phyloP scores from a whole-genome alignment of 352 stramenopile species.

The Phytophthora pisi region DNA sequence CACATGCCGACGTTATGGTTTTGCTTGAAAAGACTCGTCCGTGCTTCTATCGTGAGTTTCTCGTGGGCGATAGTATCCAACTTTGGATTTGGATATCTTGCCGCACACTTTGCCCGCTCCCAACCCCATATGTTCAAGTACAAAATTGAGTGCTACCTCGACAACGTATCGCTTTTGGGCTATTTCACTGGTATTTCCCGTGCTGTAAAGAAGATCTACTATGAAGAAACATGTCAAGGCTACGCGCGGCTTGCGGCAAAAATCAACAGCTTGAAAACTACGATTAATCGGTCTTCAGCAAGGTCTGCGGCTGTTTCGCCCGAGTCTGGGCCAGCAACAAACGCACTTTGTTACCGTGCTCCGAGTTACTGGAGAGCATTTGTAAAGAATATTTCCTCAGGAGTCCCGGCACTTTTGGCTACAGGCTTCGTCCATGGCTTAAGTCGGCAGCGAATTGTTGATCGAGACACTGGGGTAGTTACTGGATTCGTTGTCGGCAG shows the following conservation, averaged over 20 bases:
- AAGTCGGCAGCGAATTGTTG: background rate
- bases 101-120: background rate
- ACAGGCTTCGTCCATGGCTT: background rate
- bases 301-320: background rate
- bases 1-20: background rate
- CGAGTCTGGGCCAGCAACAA: background rate
- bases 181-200: constrained; percentile 1
- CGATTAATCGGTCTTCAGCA: background rate
- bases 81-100: background rate
- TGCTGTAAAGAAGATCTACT: constrained; percentile 1
- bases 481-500: constrained; percentile 1
- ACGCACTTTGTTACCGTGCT: background rate
- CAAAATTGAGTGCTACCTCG: constrained; percentile 1
- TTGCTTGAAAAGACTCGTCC: background rate
- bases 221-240: background rate
- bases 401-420: background rate
- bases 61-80: background rate
- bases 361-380: background rate
- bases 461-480: background rate
- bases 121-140: constrained; percentile 1
- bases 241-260: background rate
- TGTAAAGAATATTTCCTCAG: background rate
- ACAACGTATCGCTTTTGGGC: constrained; percentile 4
- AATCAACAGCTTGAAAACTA: background rate
- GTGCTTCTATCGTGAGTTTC: background rate